phyloP scores from a whole-genome alignment of 169 alveolate species.

The Plasmodium fragile region DNA sequence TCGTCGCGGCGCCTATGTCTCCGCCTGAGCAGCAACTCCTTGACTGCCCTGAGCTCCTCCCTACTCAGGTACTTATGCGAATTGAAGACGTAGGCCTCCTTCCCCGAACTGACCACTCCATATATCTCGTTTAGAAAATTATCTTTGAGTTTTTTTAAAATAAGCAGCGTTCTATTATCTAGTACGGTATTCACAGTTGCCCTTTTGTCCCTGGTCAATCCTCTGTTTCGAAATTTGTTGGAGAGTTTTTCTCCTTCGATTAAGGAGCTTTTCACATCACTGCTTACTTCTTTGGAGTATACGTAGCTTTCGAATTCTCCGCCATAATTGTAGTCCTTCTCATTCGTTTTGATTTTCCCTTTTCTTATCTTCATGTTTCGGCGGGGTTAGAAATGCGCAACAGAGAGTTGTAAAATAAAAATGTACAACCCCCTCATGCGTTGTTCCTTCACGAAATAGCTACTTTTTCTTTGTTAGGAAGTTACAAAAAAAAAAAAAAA shows the following conservation, averaged over 20 bases:
- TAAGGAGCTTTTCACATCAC: slow-evolving; percentile 36
- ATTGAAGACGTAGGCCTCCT: slow-evolving; percentile 97
- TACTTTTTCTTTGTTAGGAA: background rate
- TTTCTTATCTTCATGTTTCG: background rate
- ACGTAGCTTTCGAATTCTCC: slow-evolving; percentile 42
- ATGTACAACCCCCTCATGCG: background rate
- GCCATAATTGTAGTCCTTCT: background rate
- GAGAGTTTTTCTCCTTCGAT: slow-evolving; percentile 63
- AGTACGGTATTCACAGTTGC: slow-evolving; percentile 97
- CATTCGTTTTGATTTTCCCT: background rate
- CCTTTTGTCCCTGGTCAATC: slow-evolving; percentile 94
- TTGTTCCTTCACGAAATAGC: background rate
- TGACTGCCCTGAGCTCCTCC: slow-evolving; percentile 72
- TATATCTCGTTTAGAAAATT: slow-evolving; percentile 92
- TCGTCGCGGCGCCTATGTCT: slow-evolving; percentile 4
- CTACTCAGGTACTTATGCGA: slow-evolving; percentile 80
- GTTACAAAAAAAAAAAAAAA: slow-evolving; percentile 14
- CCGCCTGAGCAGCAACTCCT: slow-evolving; percentile 7
- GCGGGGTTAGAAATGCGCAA: background rate
- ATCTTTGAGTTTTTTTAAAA: slow-evolving; percentile 92
- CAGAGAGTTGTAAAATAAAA: background rate
- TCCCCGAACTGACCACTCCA: slow-evolving; percentile 98
- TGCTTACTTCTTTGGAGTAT: slow-evolving; percentile 25
- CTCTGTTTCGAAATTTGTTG: slow-evolving; percentile 79
- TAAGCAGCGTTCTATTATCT: slow-evolving; percentile 95